phyloP scores from a whole-genome alignment of 805 yeast genomes.

The Zygotorulaspora florentina region DNA sequence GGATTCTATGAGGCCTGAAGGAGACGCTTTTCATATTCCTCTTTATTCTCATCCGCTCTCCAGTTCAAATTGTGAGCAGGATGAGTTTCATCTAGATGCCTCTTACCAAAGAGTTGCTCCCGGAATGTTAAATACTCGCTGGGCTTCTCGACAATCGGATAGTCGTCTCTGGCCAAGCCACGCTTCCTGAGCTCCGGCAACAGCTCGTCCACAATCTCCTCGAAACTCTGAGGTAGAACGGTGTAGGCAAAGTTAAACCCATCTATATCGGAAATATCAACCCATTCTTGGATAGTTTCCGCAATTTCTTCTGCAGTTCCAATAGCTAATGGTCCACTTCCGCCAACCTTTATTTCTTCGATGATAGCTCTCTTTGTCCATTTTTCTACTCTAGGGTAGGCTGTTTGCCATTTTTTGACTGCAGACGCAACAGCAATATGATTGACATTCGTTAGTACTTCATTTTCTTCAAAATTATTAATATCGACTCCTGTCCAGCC shows the following conservation, averaged over 20 bases:
- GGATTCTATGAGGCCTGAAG: neutral
- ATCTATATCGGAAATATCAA: slow-evolving; percentile 39
- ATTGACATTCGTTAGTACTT: slow-evolving; percentile 35
- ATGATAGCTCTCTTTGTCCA: slow-evolving; percentile 29
- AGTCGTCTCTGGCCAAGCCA: slow-evolving; percentile 38
- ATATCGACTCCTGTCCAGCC: slow-evolving; percentile 46
- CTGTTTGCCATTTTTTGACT: slow-evolving; percentile 28
- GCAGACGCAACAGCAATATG: slow-evolving; percentile 34
- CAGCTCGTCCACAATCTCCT: slow-evolving; percentile 37
- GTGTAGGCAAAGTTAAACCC: slow-evolving; percentile 45
- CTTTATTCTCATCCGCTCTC: slow-evolving; percentile 25
- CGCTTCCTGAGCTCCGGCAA: slow-evolving; percentile 38
- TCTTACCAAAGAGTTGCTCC: slow-evolving; percentile 35
- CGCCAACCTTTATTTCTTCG: slow-evolving; percentile 30
- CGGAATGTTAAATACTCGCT: slow-evolving; percentile 33
- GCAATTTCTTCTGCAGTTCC: slow-evolving; percentile 41
- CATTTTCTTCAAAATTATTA: slow-evolving; percentile 36
- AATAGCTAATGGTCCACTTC: slow-evolving; percentile 28
- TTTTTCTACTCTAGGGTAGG: slow-evolving; percentile 18
- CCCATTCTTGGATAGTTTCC: slow-evolving; percentile 40
- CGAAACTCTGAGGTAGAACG: slow-evolving; percentile 36
- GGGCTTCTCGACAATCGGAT: slow-evolving; percentile 21
- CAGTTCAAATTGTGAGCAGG: slow-evolving; percentile 23
- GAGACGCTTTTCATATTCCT: slow-evolving; percentile 27
- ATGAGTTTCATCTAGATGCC: slow-evolving; percentile 16